A percentile compares a stretch with the other conserved stretches of the same genome.
phyloP scores from a whole-genome alignment of 1,284 basidiomycete species.

The Crocinoboletus sp. region DNA sequence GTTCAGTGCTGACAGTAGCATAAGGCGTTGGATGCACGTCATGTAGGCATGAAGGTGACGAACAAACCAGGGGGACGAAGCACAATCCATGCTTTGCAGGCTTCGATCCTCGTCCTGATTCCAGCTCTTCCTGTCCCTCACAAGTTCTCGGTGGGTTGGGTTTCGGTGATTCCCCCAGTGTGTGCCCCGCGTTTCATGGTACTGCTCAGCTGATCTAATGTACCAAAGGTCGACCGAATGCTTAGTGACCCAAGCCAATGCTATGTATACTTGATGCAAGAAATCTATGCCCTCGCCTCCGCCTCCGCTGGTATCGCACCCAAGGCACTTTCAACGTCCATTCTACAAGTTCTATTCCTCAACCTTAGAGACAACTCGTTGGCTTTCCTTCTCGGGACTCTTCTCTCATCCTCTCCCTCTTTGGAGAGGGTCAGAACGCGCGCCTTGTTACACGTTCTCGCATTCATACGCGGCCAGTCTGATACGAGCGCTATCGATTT shows the following conservation, averaged over 20 bases:
- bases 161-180: conserved; percentile 20
- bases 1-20: conserved; percentile 2
- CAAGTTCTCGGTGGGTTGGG: conserved; percentile 40
- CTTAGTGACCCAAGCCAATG: conserved; percentile 30
- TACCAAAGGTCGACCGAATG: conserved; percentile 10
- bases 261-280: conserved; percentile 55
- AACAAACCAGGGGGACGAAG: conserved; percentile 55
- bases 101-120: conserved; percentile 48
- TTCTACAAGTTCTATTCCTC: conserved; percentile 66
- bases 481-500: conserved; percentile 68
- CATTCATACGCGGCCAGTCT: conserved; percentile 74
- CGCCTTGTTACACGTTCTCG: conserved; percentile 61
- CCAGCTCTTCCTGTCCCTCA: conserved; percentile 44
- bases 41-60: conserved; percentile 44
- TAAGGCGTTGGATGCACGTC: conserved; percentile 41
- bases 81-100: conserved; percentile 53
- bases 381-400: conserved; percentile 79
- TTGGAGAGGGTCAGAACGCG: conserved; percentile 37
- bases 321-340: conserved; percentile 44
- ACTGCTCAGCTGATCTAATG: neutral
- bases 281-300: conserved; percentile 63
- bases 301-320: conserved; percentile 37
- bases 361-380: conserved; percentile 68
- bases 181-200: neutral
- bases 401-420: conserved; percentile 34